These are phyloP conservation scores for Vicia villosa DNA, from an alignment of 306 rosid species.

Conservation along the genomic window DNA sequence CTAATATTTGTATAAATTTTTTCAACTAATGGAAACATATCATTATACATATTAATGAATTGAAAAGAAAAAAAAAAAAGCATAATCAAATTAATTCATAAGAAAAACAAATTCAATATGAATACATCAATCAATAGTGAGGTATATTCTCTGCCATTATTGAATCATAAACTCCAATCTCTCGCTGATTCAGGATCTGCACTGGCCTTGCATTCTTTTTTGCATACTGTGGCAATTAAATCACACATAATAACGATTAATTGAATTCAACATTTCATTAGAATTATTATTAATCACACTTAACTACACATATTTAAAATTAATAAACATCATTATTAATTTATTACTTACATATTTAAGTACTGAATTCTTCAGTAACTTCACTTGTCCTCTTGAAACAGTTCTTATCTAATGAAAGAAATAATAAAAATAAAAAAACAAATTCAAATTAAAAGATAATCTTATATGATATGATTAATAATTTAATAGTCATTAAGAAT, in stretches of 20 bases:
- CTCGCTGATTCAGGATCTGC: conserved; percentile 35
- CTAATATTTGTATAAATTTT: too few relatives aligned
- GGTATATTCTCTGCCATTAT: conserved; percentile 18
- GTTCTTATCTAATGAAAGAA: conserved; percentile 45
- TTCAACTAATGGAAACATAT: too few relatives aligned
- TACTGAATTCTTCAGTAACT: conserved; percentile 45
- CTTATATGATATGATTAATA: not conserved
- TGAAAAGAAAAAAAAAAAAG: conserved; percentile 11
- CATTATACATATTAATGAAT: not conserved
- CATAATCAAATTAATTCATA: not conserved
- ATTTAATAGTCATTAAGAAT: not conserved
- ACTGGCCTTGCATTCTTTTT: conserved; percentile 49
- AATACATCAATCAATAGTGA: not conserved
- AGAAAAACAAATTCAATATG: not conserved
- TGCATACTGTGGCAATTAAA: conserved; percentile 35
- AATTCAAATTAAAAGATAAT: conserved; percentile 17
- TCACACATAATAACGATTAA: not conserved
- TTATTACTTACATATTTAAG: conserved; percentile 53
- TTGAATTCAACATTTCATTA: not conserved
- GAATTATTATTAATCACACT: not conserved
- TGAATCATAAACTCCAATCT: conserved; percentile 34
- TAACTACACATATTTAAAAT: not conserved
- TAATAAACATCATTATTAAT: not conserved
- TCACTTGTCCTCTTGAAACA: conserved; percentile 54
- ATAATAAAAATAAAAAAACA: not conserved